phyloP scores from a whole-genome alignment of 2,329 filamentous ascomycete genomes.

The Stromatinia cepivora region DNA sequence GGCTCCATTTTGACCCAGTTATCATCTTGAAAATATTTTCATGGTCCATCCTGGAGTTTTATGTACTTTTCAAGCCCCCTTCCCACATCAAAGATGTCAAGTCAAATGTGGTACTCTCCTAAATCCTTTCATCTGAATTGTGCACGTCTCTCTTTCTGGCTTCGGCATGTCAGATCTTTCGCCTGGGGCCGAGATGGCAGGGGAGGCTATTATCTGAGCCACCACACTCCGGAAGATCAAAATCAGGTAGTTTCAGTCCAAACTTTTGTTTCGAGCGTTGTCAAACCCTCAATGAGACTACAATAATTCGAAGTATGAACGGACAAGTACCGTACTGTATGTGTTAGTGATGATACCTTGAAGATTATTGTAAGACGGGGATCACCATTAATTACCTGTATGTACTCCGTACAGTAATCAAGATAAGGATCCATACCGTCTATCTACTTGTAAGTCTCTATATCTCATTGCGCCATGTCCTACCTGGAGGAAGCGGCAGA shows the following conservation, averaged over 20 bases:
- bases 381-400: neutral
- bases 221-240: neutral
- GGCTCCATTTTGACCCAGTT: constrained; percentile 13
- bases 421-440: neutral
- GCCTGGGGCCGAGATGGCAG: constrained; percentile 23
- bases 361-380: neutral
- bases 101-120: neutral
- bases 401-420: constrained; percentile 1
- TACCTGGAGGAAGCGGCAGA: constrained; percentile 4
- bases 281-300: constrained; percentile 6
- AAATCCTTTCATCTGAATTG: constrained; percentile 23
- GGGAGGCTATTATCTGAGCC: neutral
- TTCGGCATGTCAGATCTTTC: constrained; percentile 26
- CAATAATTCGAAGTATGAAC: neutral
- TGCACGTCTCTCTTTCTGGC: constrained; percentile 35
- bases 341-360: neutral
- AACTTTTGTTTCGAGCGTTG: constrained; percentile 8
- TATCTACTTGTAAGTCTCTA: neutral
- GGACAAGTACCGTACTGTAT: neutral
- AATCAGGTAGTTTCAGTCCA: neutral
- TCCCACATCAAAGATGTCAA: constrained; percentile 2
- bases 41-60: constrained; percentile 14
- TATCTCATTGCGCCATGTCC: neutral
- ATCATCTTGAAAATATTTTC: neutral
- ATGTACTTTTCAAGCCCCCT: neutral